phyloP scores from a whole-genome alignment of 306 rosid genomes.

The Canavalia ensiformis region DNA sequence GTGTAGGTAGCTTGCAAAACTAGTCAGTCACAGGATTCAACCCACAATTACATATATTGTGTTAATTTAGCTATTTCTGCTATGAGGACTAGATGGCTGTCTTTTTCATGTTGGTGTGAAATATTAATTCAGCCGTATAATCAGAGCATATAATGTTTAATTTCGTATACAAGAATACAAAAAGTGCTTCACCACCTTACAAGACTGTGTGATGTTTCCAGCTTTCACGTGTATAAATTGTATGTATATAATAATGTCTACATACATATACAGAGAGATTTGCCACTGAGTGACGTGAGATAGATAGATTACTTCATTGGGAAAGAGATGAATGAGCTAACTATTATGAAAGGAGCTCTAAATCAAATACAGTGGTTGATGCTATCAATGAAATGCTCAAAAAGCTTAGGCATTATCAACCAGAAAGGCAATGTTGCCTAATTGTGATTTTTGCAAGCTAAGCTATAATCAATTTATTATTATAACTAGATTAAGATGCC shows the following conservation, averaged over 20 bases:
- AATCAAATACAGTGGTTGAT: conserved; percentile 70
- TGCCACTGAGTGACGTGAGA: conserved; percentile 47
- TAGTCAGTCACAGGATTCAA: conserved; percentile 35
- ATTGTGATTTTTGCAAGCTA: conserved; percentile 83
- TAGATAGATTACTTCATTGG: conserved; percentile 49
- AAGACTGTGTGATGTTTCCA: conserved; percentile 10
- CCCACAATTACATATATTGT: background rate
- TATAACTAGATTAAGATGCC: conserved; percentile 62
- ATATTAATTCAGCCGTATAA: conserved; percentile 37
- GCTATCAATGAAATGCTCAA: conserved; percentile 47
- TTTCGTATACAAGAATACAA: conserved; percentile 40
- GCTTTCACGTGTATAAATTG: conserved; percentile 47
- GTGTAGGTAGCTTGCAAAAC: conserved; percentile 29
- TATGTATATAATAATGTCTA: conserved; percentile 22
- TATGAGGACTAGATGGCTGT: conserved; percentile 31
- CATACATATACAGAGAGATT: background rate
- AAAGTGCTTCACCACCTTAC: background rate
- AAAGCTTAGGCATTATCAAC: conserved; percentile 61
- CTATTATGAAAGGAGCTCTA: conserved; percentile 58
- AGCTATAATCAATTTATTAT: conserved; percentile 60
- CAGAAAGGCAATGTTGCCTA: conserved; percentile 47
- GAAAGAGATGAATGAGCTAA: conserved; percentile 71
- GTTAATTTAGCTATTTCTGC: background rate
- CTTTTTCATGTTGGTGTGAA: conserved; percentile 44
- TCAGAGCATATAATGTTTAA: background rate